phyloP scores from a whole-genome alignment of 2,329 filamentous ascomycete species.

The Penicillium sp. region DNA sequence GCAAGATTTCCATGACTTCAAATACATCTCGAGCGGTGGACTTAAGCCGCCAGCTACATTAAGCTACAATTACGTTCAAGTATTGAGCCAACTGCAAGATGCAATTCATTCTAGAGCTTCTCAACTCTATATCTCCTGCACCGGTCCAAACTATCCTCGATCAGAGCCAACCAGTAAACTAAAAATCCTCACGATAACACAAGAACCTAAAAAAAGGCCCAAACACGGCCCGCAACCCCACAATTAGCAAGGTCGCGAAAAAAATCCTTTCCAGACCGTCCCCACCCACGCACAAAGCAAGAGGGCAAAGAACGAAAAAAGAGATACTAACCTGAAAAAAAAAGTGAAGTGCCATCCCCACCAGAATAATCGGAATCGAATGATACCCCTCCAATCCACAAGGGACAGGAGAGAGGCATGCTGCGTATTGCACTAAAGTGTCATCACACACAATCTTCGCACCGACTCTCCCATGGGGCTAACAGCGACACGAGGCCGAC shows the following conservation, averaged over 20 bases:
- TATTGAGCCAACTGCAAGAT: too few species aligned
- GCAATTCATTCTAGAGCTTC: too few species aligned
- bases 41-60: conserved; percentile 1
- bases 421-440: conserved; percentile 97
- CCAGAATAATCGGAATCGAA: conserved; percentile 93
- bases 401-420: conserved; percentile 51
- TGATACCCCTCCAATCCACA: conserved; percentile 50
- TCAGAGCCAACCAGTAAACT: too few species aligned
- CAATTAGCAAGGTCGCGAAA: conserved; percentile 35
- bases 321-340: conserved; percentile 47
- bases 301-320: conserved; percentile 5
- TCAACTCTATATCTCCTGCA: too few species aligned
- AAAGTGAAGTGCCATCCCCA: conserved; percentile 66
- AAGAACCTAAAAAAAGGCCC: conserved; percentile 8
- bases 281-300: conserved; percentile 6
- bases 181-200: too few species aligned
- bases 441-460: conserved; percentile 84
- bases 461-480: conserved; percentile 82
- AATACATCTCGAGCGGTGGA: conserved; percentile 21
- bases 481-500: conserved; percentile 13
- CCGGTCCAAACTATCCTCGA: too few species aligned
- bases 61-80: not conserved
- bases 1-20: conserved; percentile 21
- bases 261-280: conserved; percentile 18
- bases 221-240: conserved; percentile 21